Evolutionary conservation across 2,329 filamentous ascomycete species (phyloP).

Genomic region (Beauveria rudraprayagi): DNA sequence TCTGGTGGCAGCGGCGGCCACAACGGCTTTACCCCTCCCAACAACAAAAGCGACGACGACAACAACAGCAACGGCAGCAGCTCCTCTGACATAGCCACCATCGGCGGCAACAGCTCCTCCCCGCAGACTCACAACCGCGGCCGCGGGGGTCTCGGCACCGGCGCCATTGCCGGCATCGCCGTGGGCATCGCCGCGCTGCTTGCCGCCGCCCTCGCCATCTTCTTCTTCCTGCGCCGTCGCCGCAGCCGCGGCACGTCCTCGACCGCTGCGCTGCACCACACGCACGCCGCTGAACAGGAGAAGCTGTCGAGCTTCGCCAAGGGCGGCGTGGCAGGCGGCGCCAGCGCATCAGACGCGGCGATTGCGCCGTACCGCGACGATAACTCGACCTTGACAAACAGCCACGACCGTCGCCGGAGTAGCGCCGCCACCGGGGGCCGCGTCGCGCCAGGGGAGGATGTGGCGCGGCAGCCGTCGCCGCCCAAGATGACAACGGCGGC

Average conservation of each 20-base stretch:
- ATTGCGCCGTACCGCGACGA: slow-evolving; percentile 8
- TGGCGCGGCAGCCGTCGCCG: not conserved
- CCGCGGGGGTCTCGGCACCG: slow-evolving; percentile 26
- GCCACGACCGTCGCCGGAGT: not conserved
- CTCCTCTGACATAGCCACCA: slow-evolving; percentile 8
- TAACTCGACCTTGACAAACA: not conserved
- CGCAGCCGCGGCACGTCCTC: slow-evolving; percentile 17
- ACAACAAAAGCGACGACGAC: not conserved
- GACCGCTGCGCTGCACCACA: not conserved
- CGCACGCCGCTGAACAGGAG: not conserved
- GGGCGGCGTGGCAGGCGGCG: slow-evolving; percentile 14
- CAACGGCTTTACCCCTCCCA: slow-evolving; percentile 9
- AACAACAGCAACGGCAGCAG: not conserved
- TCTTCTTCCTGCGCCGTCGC: slow-evolving; percentile 34
- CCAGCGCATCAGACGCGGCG: not conserved
- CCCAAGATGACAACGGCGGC: not conserved
- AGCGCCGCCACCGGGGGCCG: not conserved
- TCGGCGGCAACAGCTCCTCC: not conserved
- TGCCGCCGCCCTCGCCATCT: slow-evolving; percentile 29
- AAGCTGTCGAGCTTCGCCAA: slow-evolving; percentile 32
- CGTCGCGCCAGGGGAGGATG: not conserved
- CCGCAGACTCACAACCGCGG: not conserved
- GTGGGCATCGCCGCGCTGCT: slow-evolving; percentile 32
- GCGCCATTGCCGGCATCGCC: slow-evolving; percentile 40
- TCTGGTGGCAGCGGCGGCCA: not conserved